Evolutionary conservation across 2,329 filamentous ascomycete species (phyloP), one percentile per base, ranked within the genome.

Genomic region (Peltaster fructicola): DNA sequence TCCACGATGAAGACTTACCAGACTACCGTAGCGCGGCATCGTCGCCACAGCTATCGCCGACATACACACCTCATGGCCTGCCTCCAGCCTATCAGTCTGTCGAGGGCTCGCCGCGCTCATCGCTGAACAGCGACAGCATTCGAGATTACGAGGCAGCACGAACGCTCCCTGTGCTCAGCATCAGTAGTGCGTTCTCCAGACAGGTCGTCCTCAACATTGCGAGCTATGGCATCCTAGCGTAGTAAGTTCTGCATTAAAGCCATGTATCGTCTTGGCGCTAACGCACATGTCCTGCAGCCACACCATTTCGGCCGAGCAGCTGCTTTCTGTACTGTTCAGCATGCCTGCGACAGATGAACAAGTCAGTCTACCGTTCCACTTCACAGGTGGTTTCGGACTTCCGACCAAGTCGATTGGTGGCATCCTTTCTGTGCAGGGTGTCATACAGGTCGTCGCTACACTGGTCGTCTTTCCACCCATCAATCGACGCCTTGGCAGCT

Each of bases 271-370:
- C n/a, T n/a, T n/a, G n/a, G n/a, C n/a, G n/a, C 20, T 16, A 17
- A 18, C 23, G 23, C 23, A 25, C 5, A 6, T 14, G 8, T 10
- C 3, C 15, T 33, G 19, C 43, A 92, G 84, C 56, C 85, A 95
- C 55, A 93, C 85, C 8, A 93, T 98, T 53, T 90, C 84, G 0
- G 88, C 91, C 40, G 88, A 98, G 52, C 79, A 92, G 44, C 65
- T 95, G 23, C 73, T 95, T 39, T 85, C 88, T 0, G 78, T 93
- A 2, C 81, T 98, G 39, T 68, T 98, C 44, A 85, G 78, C 50
- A 79, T 79, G 21, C 47, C 63, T 41, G 45, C 63, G 43, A 51
- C 66, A 44, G 34, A 59, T 14, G 47, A 52, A 9, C 39, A 53
- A n/a, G 52, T 59, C 41, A 34, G 63, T 8, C 63, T 92, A 2